These are phyloP conservation scores for Sisymbrium irio DNA, from an alignment of 345 rosid genomes.

Conservation along the genomic window DNA sequence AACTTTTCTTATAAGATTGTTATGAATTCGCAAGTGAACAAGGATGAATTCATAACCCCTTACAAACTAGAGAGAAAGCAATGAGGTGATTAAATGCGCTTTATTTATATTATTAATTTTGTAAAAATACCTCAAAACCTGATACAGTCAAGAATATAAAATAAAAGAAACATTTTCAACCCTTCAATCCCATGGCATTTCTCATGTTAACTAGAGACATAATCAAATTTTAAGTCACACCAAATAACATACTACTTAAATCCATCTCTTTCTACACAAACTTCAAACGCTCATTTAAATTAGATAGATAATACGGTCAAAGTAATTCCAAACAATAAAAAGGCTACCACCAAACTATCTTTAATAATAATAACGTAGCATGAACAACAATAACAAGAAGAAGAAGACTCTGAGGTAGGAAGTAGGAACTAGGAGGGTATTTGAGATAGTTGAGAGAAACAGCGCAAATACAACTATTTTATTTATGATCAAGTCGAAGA, in stretches of 20 bases:
- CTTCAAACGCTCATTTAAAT: neutral
- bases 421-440: neutral
- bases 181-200: neutral
- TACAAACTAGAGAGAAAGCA: neutral
- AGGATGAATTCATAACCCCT: neutral
- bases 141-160: neutral
- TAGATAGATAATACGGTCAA: neutral
- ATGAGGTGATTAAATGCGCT: neutral
- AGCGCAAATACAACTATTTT: constrained; percentile 25
- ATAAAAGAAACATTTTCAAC: neutral
- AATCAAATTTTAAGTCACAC: neutral
- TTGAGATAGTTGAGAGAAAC: constrained; percentile 24
- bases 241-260: neutral
- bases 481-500: constrained; percentile 18
- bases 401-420: neutral
- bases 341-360: neutral
- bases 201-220: neutral
- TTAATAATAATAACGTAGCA: neutral
- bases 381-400: neutral
- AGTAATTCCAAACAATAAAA: neutral
- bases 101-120: neutral
- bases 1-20: too few species aligned
- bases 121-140: neutral
- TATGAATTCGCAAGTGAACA: neutral
- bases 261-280: neutral